Evolutionary conservation across 768 basidiomycete genomes (phyloP), one percentile per base, ranked within the genome.

Genomic region (Psilocybe cyanescens): DNA sequence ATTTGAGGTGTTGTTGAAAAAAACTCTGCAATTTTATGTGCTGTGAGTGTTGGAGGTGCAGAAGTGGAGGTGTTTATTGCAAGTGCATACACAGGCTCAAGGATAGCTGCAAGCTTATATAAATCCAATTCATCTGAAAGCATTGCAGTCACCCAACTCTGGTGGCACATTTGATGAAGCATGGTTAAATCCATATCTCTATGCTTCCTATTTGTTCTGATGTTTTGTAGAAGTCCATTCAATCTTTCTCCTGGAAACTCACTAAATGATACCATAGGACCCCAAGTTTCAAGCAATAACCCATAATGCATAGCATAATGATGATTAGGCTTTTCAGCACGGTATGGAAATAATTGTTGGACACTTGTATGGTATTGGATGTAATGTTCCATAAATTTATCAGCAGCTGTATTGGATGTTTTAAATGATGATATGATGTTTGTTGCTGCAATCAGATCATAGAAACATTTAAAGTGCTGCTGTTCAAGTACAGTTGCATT

Each of bases 301-400:
- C 57, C 67, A 67, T 71, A 68, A 46, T 76, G 74, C 74, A 74
- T 71, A 19, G 73, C 74, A 65, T 66, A 76, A 50, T 76, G 74
- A 50, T 75, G 71, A 60, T 76, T 76, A 8, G 74, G 73, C n/a
- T 62, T 60, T 28, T 70, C 67, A 6, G 41, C 28, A 41, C 61
- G 57, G 11, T 65, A 29, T 4, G 70, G 67, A 62, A 70, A 74
- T 8, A 75, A 57, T 0, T 55, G 19, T 35, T 67, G 57, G 2
- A 68, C 63, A 17, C 64, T 17, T 33, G 56, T n/a, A 5, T 68
- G 61, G 59, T 74, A 75, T 8, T 61, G 16, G 16, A 66, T 39
- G 61, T 68, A 74, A 39, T 70, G 68, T 0, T 59, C 5, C 3
- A 46, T 65, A 55, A 68, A 75, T 14, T 17, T 28, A 54, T 73